These are phyloP conservation scores for Candida anutae DNA, from an alignment of 1,139 yeast species.

Conservation along the genomic window DNA sequence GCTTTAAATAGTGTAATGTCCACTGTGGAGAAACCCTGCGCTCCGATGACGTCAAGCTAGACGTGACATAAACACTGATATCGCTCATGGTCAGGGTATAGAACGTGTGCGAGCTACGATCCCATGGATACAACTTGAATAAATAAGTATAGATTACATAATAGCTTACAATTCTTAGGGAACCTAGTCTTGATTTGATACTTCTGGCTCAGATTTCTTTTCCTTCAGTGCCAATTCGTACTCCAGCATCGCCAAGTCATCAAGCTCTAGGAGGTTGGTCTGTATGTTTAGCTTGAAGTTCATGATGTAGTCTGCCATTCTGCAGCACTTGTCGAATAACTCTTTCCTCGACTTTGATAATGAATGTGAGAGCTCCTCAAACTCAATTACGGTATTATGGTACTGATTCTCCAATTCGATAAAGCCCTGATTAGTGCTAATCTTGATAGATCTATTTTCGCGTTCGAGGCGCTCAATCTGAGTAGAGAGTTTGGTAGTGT, in stretches of 20 bases:
- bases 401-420: slow-evolving; percentile 50
- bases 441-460: slow-evolving; percentile 48
- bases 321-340: slow-evolving; percentile 47
- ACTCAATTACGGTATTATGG: slow-evolving; percentile 47
- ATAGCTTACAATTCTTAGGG: neutral
- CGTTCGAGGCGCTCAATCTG: slow-evolving; percentile 63
- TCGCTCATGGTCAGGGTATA: too few relatives aligned
- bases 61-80: slow-evolving; percentile 52
- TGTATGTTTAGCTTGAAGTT: slow-evolving; percentile 62
- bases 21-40: slow-evolving; percentile 60
- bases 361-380: slow-evolving; percentile 43
- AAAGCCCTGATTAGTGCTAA: slow-evolving; percentile 46
- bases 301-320: slow-evolving; percentile 51
- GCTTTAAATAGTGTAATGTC: slow-evolving; percentile 49
- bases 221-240: slow-evolving; percentile 18
- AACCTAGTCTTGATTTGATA: neutral
- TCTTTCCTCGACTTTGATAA: slow-evolving; percentile 41
- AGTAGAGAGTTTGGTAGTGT: slow-evolving; percentile 46
- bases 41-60: slow-evolving; percentile 64
- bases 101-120: too few relatives aligned
- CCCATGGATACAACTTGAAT: neutral
- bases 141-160: neutral
- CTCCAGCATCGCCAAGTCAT: slow-evolving; percentile 34
- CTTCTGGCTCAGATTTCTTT: slow-evolving; percentile 1
- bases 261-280: slow-evolving; percentile 48